phyloP scores from a whole-genome alignment of 148 eudicot genomes.

The Dianthus caryophyllus region DNA sequence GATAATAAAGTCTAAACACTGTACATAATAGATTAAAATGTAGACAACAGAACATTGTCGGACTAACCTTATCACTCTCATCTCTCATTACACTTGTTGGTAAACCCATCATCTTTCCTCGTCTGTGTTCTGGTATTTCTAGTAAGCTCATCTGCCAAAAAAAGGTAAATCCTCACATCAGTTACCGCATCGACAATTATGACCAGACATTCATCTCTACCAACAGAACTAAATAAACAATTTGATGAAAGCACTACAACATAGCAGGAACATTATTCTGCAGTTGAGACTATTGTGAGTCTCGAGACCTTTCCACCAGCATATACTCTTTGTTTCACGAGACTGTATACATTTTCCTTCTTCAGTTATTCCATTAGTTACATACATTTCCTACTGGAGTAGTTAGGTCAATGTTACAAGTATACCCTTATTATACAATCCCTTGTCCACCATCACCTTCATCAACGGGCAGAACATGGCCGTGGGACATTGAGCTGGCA shows the following conservation, averaged over 20 bases:
- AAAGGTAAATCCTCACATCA: slow-evolving; percentile 5
- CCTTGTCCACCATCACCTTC: too few species aligned
- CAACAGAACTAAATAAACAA: not conserved
- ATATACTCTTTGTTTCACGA: too few species aligned
- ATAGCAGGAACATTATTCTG: not conserved
- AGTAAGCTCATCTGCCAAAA: slow-evolving; percentile 80
- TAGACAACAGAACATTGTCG: not conserved
- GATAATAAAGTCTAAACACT: not conserved
- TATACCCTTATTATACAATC: too few species aligned
- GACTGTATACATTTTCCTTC: too few species aligned
- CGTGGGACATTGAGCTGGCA: too few species aligned
- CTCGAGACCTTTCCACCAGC: too few species aligned
- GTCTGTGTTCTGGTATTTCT: slow-evolving; percentile 65
- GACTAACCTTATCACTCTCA: slow-evolving; percentile 74
- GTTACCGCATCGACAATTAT: not conserved
- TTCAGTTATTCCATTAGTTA: too few species aligned
- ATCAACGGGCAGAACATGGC: too few species aligned
- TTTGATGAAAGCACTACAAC: not conserved
- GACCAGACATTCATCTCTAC: not conserved
- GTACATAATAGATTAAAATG: not conserved
- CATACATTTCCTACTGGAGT: too few species aligned
- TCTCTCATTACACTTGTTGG: slow-evolving; percentile 82
- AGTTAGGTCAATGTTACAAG: too few species aligned
- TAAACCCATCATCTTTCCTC: slow-evolving; percentile 46
- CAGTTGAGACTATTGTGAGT: not conserved